A percentile compares a stretch with the other conserved stretches of the same genome.
These are phyloP conservation scores for Zhuliangozyma parablackwelliae DNA, from an alignment of 1,139 yeast species.

Conservation along the genomic window DNA sequence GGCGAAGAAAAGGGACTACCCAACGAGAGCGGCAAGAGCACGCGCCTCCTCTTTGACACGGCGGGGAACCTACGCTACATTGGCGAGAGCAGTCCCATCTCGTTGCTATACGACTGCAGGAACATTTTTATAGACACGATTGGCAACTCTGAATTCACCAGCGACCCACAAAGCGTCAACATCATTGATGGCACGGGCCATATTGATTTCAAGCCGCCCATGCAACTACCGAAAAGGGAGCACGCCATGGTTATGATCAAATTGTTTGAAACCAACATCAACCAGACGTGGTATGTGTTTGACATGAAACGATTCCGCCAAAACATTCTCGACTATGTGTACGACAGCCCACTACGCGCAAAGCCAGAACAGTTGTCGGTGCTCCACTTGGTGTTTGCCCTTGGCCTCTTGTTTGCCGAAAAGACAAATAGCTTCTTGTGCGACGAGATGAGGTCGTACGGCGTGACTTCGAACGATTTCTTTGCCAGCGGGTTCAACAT, in stretches of 20 bases:
- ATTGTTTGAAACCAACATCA: slow-evolving; percentile 16
- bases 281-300: slow-evolving; percentile 16
- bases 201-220: slow-evolving; percentile 8
- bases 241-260: slow-evolving; percentile 11
- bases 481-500: slow-evolving; percentile 29
- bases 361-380: slow-evolving; percentile 5
- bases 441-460: slow-evolving; percentile 2
- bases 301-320: slow-evolving; percentile 8
- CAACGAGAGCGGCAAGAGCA: slow-evolving; percentile 4
- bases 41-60: slow-evolving; percentile 5
- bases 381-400: slow-evolving; percentile 7
- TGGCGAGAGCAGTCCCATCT: slow-evolving; percentile 21
- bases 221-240: slow-evolving; percentile 13
- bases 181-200: slow-evolving; percentile 16
- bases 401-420: slow-evolving; percentile 9
- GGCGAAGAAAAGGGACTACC: slow-evolving; percentile 1
- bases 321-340: slow-evolving; percentile 12
- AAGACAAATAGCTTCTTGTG: slow-evolving; percentile 1
- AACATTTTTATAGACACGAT: slow-evolving; percentile 12
- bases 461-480: slow-evolving; percentile 10
- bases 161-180: slow-evolving; percentile 12
- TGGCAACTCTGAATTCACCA: slow-evolving; percentile 7
- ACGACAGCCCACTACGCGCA: slow-evolving; percentile 9
- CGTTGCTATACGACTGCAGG: slow-evolving; percentile 17
- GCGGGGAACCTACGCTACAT: slow-evolving; percentile 16